Evolutionary conservation across 352 stramenopile genomes (phyloP), one percentile per base, ranked within the genome.

Genomic region (Phytophthora brassicae): DNA sequence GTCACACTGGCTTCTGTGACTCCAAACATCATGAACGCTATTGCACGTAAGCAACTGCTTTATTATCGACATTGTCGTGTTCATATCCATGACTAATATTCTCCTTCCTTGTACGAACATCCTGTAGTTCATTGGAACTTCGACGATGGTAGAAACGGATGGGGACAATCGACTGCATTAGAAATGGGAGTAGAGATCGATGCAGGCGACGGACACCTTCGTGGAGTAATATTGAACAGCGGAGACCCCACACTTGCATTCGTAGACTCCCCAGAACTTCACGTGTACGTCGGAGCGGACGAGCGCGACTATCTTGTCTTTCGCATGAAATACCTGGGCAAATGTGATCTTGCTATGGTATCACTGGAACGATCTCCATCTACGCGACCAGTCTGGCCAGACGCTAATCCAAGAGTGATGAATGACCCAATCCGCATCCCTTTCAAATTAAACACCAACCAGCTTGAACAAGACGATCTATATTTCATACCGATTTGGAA

Each of bases 151-250:
- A 65, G 66, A 44, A 78, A 83, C 28, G 79, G 77, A 3, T 90
- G 81, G 81, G 79, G 49, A 0, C 79, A 86, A 57, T 87, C 79
- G 6, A 80, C 74, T 8, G 36, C 74, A 9, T 70, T 89, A 50
- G 82, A 91, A 52, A 90, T 87, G 81, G 74, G 77, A 1, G 45
- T 90, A 9, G 77, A 89, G 19, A 60, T 90, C 1, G 68, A 89
- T 60, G 75, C 70, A 2, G 68, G 75, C 22, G 66, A 78, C 41
- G 79, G 77, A 2, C 65, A 64, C 2, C 36, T 91, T 39, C 71
- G 52, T 31, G 77, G 79, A 23, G 66, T 81, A 20, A 57, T 88
- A 39, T 44, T 89, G 6, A 56, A 68, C 2, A 83, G 64, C 17
- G 54, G 53, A 19, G 66, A 74, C 16, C 57, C 68, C 20, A 57